Evolutionary conservation across 805 yeast genomes (phyloP).

Genomic region (Cyberlindnera nakhonratchasimensis): DNA sequence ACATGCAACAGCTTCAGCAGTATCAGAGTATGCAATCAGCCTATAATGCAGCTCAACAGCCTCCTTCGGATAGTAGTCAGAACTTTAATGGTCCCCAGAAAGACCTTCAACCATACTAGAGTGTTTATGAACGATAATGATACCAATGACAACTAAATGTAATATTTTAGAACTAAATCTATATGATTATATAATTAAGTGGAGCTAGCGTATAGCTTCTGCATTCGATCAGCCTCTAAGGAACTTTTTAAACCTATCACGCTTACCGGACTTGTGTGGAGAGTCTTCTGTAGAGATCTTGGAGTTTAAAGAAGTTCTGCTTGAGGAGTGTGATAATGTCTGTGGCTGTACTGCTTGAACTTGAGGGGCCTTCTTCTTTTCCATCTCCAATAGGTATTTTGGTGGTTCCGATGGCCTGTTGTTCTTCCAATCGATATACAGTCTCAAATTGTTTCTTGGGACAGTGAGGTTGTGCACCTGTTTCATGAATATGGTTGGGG

Average conservation of each 20-base stretch:
- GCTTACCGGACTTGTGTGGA: constrained; percentile 41
- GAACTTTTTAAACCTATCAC: constrained; percentile 44
- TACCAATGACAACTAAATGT: not conserved
- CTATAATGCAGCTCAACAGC: not conserved
- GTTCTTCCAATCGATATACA: constrained; percentile 35
- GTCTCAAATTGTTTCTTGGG: constrained; percentile 39
- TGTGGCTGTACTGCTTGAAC: constrained; percentile 11
- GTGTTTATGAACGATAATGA: not conserved
- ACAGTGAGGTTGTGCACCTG: constrained; percentile 36
- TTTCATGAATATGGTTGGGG: constrained; percentile 43
- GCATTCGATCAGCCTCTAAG: constrained; percentile 29
- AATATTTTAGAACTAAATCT: not conserved
- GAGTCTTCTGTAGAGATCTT: constrained; percentile 5
- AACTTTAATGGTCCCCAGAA: not conserved
- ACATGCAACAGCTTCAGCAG: constrained; percentile 2
- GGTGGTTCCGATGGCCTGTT: constrained; percentile 41
- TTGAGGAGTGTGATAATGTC: constrained; percentile 2
- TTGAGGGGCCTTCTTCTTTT: constrained; percentile 16
- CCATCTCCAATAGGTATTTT: constrained; percentile 38
- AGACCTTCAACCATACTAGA: constrained; percentile 1
- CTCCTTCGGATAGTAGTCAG: not conserved
- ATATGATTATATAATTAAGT: too few relatives aligned
- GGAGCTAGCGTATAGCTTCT: too few relatives aligned
- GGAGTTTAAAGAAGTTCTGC: not conserved
- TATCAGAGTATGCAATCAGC: not conserved